Conservation (phyloP, 495 filamentous ascomycete species). For the Amniculicola lignicola region DNA sequence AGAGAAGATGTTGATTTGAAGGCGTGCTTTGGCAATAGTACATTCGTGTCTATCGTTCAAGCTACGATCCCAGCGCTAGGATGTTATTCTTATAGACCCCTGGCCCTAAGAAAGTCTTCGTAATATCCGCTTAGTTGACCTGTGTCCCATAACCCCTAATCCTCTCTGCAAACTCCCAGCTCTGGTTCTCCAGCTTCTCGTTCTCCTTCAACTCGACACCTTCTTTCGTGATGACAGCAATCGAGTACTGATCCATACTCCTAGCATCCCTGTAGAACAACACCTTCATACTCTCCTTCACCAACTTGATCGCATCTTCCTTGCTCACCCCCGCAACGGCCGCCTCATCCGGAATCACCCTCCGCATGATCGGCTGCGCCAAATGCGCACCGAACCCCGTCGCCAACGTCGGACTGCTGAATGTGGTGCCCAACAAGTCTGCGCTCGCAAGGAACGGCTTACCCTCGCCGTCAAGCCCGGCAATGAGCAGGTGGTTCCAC, state of each 20-base stretch:
- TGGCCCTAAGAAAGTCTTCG: too few species aligned
- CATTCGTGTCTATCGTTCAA: too few species aligned
- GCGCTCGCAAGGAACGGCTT: slow-evolving; percentile 86
- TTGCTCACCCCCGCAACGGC: slow-evolving; percentile 64
- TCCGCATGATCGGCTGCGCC: slow-evolving; percentile 85
- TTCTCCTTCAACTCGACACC: slow-evolving; percentile 77
- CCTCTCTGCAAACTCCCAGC: slow-evolving; percentile 92
- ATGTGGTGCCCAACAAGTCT: slow-evolving; percentile 91
- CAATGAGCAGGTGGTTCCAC: slow-evolving; percentile 92
- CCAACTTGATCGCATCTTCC: slow-evolving; percentile 73
- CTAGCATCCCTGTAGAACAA: slow-evolving; percentile 95
- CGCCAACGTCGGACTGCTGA: slow-evolving; percentile 78
- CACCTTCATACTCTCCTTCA: slow-evolving; percentile 96
- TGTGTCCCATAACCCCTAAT: slow-evolving; percentile 78
- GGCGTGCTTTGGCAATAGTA: too few species aligned
- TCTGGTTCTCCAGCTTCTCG: slow-evolving; percentile 76
- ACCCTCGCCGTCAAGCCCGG: slow-evolving; percentile 72
- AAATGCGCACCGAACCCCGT: slow-evolving; percentile 93
- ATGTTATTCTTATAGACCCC: too few species aligned
- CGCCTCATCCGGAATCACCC: slow-evolving; percentile 74
- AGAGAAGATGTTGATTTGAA: too few species aligned
- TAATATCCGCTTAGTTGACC: too few species aligned
- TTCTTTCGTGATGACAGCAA: slow-evolving; percentile 82
- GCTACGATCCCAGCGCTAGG: too few species aligned
- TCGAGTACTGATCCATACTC: slow-evolving; percentile 83